Evolutionary conservation across 2,329 filamentous ascomycete genomes (phyloP).

Genomic region (Colletotrichum melonis): DNA sequence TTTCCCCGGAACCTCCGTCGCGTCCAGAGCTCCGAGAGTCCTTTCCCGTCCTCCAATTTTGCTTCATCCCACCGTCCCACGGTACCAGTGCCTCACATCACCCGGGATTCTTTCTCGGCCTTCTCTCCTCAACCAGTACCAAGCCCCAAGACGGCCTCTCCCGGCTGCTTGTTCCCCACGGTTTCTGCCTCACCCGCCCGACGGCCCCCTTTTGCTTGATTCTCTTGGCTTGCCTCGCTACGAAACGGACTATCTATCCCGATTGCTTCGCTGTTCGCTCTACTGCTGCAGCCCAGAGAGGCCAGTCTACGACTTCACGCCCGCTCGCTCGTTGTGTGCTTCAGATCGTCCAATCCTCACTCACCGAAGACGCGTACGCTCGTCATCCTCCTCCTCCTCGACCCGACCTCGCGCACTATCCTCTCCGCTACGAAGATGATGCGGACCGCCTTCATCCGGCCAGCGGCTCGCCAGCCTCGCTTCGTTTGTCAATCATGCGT

Average conservation of each 20-base stretch:
- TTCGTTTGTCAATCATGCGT: slow-evolving; percentile 59
- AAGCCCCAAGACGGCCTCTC: slow-evolving; percentile 21
- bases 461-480: slow-evolving; percentile 37
- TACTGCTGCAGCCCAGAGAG: slow-evolving; percentile 16
- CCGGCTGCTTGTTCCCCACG: slow-evolving; percentile 9
- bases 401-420: neutral
- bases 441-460: slow-evolving; percentile 48
- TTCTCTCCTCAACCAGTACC: neutral
- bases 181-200: slow-evolving; percentile 16
- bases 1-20: slow-evolving; percentile 29
- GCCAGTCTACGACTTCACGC: slow-evolving; percentile 11
- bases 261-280: slow-evolving; percentile 1
- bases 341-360: slow-evolving; percentile 8
- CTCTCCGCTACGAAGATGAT: slow-evolving; percentile 43
- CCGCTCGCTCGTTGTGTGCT: neutral
- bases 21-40: slow-evolving; percentile 10
- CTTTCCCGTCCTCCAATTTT: neutral
- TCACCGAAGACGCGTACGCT: slow-evolving; percentile 9
- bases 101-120: neutral
- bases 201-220: slow-evolving; percentile 20
- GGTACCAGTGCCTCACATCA: slow-evolving; percentile 12
- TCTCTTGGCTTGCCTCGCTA: slow-evolving; percentile 26
- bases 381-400: neutral
- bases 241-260: neutral
- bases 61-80: slow-evolving; percentile 12